phyloP scores from a whole-genome alignment of 805 yeast genomes.

The Debaryomyces tyrocola region DNA sequence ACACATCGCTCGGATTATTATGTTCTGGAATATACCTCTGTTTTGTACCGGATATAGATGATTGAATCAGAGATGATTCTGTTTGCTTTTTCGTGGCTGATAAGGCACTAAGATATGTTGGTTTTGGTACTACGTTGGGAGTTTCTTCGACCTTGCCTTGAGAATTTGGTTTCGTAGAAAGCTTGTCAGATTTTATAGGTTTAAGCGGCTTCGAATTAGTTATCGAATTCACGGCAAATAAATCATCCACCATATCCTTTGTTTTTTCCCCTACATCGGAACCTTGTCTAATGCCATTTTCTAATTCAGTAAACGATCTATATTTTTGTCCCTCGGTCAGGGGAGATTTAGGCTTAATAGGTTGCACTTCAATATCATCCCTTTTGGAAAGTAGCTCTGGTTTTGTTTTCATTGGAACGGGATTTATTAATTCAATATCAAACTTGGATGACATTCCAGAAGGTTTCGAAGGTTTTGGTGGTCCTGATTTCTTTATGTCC shows the following conservation, averaged over 20 bases:
- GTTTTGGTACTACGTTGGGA: conserved; percentile 1
- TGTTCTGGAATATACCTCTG: background rate
- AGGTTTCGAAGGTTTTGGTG: conserved; percentile 1
- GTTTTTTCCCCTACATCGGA: background rate
- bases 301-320: conserved; percentile 22
- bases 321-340: conserved; percentile 2
- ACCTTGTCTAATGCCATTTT: conserved; percentile 12
- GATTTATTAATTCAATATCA: conserved; percentile 15
- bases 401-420: conserved; percentile 10
- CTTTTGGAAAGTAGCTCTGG: background rate
- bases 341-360: background rate
- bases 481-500: background rate
- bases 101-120: conserved; percentile 9
- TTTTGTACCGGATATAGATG: background rate
- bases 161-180: background rate
- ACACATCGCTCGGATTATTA: background rate
- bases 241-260: background rate
- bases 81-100: conserved; percentile 7
- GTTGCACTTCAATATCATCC: background rate
- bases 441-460: conserved; percentile 4
- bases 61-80: background rate
- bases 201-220: background rate
- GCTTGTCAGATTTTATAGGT: background rate
- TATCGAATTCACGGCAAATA: background rate
- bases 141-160: background rate